These are phyloP conservation scores for Trypanosoma congolense DNA, from an alignment of 208 protist species.

Conservation along the genomic window DNA sequence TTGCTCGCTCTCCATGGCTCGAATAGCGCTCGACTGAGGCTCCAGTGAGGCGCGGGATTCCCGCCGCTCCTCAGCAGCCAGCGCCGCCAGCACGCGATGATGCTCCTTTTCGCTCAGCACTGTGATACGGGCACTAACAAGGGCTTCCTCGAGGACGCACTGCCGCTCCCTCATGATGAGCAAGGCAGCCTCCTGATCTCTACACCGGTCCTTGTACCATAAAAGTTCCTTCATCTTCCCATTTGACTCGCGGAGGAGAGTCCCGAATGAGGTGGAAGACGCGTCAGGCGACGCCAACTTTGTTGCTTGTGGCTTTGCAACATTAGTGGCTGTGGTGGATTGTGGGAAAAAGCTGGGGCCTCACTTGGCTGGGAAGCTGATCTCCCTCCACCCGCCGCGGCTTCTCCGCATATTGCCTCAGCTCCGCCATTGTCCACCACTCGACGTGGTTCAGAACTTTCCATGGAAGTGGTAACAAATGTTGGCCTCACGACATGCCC, in stretches of 20 bases:
- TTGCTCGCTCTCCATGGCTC: constrained; percentile 9
- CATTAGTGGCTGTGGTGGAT: too few relatives aligned
- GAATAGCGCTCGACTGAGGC: not conserved
- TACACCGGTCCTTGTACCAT: constrained; percentile 21
- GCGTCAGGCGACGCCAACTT: constrained; percentile 1
- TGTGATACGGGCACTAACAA: constrained; percentile 2
- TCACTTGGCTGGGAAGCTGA: too few relatives aligned
- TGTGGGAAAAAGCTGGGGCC: too few relatives aligned
- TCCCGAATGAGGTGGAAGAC: constrained; percentile 10
- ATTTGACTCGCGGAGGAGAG: constrained; percentile 30
- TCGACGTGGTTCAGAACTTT: too few relatives aligned
- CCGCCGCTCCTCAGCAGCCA: constrained; percentile 10
- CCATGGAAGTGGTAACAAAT: too few relatives aligned
- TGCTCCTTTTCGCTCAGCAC: constrained; percentile 12
- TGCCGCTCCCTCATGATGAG: constrained; percentile 1
- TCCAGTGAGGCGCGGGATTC: constrained; percentile 1
- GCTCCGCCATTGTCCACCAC: too few relatives aligned
- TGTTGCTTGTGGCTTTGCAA: not conserved
- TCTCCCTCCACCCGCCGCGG: too few relatives aligned
- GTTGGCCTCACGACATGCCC: too few relatives aligned
- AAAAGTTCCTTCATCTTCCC: constrained; percentile 28
- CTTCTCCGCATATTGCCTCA: too few relatives aligned
- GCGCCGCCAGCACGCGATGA: constrained; percentile 17
- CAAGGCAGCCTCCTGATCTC: constrained; percentile 11
- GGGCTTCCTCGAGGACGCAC: constrained; percentile 4